Percentiles rank a stretch among this genome's conserved stretches.
Evolutionary conservation across 2,329 filamentous ascomycete species (phyloP).

Genomic region (Curvularia hawaiiensis): DNA sequence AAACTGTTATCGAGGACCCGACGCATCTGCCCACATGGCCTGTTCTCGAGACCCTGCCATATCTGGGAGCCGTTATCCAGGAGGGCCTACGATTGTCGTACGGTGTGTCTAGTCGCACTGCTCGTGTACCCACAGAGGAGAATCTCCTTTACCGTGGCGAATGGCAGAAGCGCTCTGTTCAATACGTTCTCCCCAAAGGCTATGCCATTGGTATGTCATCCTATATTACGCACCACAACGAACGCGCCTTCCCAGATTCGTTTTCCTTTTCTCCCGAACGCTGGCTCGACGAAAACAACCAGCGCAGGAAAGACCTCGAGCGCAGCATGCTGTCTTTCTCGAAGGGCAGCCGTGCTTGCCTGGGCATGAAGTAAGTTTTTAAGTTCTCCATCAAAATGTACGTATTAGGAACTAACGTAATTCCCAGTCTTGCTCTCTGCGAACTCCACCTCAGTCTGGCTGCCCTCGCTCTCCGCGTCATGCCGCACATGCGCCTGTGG

Average conservation of each 20-base stretch:
- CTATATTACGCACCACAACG: conserved; percentile 32
- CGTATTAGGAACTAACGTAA: neutral
- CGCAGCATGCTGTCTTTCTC: conserved; percentile 37
- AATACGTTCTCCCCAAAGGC: conserved; percentile 29
- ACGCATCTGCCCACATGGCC: conserved; percentile 24
- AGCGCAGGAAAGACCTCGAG: conserved; percentile 33
- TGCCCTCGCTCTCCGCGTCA: conserved; percentile 27
- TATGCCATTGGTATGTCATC: conserved; percentile 36
- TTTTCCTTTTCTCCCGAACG: conserved; percentile 36
- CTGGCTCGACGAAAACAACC: conserved; percentile 36
- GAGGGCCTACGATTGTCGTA: conserved; percentile 40
- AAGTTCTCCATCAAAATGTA: neutral
- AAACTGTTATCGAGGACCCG: conserved; percentile 22
- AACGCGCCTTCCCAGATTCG: conserved; percentile 32
- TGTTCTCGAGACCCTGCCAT: conserved; percentile 35
- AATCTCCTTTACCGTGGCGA: conserved; percentile 32
- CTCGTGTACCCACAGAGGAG: conserved; percentile 31
- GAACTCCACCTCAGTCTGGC: conserved; percentile 31
- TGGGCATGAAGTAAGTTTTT: conserved; percentile 42
- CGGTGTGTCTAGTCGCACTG: conserved; percentile 34
- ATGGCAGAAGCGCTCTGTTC: conserved; percentile 29
- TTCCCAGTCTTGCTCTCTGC: conserved; percentile 27
- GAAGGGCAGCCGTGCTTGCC: conserved; percentile 39
- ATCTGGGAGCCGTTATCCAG: conserved; percentile 40
- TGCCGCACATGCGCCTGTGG: conserved; percentile 31